A percentile compares a stretch with the other conserved stretches of the same genome.
phyloP scores from a whole-genome alignment of 169 alveolate species.

The Plasmodium berghei region DNA sequence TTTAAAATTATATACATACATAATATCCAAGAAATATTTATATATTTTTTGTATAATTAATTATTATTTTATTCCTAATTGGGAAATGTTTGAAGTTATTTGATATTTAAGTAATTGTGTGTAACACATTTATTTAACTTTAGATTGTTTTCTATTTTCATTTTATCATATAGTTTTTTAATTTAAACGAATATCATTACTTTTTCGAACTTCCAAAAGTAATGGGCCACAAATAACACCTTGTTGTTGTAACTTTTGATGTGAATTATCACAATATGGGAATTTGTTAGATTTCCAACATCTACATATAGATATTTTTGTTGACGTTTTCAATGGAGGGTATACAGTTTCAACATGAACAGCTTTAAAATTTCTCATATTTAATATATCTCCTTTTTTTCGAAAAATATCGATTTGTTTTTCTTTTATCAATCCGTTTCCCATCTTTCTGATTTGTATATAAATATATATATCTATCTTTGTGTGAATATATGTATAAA shows the following conservation, averaged over 20 bases:
- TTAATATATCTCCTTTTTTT: slow-evolving; percentile 67
- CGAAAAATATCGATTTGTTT: slow-evolving; percentile 10
- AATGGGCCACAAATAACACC: slow-evolving; percentile 87
- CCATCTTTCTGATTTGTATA: slow-evolving; percentile 8
- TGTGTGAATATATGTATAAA: background rate
- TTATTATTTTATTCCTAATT: no score
- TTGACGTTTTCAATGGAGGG: slow-evolving; percentile 71
- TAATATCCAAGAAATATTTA: no score
- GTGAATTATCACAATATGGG: slow-evolving; percentile 90
- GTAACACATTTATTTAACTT: no score
- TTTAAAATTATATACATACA: no score
- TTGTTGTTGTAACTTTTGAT: slow-evolving; percentile 85
- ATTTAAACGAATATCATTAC: slow-evolving; percentile 1
- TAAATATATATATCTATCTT: background rate
- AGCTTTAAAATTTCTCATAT: slow-evolving; percentile 41
- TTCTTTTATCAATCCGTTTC: slow-evolving; percentile 29
- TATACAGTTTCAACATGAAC: slow-evolving; percentile 77
- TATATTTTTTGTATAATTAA: no score
- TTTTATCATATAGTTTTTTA: background rate
- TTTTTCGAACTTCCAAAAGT: slow-evolving; percentile 81
- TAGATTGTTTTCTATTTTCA: background rate
- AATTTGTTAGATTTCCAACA: slow-evolving; percentile 89
- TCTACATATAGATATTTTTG: slow-evolving; percentile 85
- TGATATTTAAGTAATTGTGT: no score
- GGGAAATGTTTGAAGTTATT: no score